phyloP scores from a whole-genome alignment of 176 grass and related monocot genomes.

The Tillandsia leiboldiana region DNA sequence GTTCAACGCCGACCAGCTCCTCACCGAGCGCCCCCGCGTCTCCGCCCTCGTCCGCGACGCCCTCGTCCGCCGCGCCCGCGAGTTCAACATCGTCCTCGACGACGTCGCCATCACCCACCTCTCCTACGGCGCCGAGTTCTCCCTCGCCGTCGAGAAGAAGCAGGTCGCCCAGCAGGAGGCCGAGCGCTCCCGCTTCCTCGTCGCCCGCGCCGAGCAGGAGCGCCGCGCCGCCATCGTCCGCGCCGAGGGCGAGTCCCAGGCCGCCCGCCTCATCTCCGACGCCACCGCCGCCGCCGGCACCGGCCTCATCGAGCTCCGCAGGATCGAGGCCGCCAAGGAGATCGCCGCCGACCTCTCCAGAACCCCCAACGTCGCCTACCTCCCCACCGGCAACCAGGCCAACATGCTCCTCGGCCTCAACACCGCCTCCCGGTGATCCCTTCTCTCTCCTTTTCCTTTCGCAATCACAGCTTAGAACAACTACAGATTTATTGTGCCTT shows the following conservation, averaged over 20 bases:
- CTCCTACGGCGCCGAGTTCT: conserved; percentile 85
- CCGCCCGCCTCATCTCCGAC: conserved; percentile 74
- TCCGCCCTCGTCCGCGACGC: conserved; percentile 85
- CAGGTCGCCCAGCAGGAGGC: conserved; percentile 99
- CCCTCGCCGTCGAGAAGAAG: conserved; percentile 95
- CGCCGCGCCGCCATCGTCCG: conserved; percentile 80
- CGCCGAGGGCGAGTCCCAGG: conserved; percentile 84
- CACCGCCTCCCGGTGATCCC: conserved; percentile 8
- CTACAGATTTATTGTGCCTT: too few species aligned
- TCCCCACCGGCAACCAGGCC: conserved; percentile 44
- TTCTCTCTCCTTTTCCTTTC: too few species aligned
- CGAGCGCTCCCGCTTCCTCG: conserved; percentile 97
- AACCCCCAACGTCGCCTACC: conserved; percentile 63
- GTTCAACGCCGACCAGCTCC: conserved; percentile 96
- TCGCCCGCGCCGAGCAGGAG: conserved; percentile 88
- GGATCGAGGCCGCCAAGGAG: conserved; percentile 90
- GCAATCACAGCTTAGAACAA: too few species aligned
- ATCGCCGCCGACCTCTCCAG: conserved; percentile 52
- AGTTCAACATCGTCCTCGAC: conserved; percentile 96
- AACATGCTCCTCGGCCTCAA: conserved; percentile 77
- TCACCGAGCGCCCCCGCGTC: conserved; percentile 82
- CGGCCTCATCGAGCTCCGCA: conserved; percentile 68
- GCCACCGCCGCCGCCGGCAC: conserved; percentile 58
- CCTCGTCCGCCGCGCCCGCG: conserved; percentile 70
- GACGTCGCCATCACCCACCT: conserved; percentile 98